Base-by-base conservation (phyloP, 768 basidiomycete species). In the Calocera cornea region DNA sequence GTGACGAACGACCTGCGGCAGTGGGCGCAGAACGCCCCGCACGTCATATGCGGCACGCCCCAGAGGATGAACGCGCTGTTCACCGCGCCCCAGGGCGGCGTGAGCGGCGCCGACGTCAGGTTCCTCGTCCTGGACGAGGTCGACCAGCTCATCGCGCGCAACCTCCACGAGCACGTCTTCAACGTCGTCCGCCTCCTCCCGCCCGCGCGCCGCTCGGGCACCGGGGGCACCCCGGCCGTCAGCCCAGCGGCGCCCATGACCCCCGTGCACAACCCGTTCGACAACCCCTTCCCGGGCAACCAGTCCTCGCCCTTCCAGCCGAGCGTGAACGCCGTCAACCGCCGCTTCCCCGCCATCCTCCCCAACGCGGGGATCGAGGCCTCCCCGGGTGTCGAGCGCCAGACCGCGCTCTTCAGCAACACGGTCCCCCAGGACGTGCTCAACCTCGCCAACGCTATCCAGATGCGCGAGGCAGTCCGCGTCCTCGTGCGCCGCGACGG, bases 391-490 rank as follows among this genome's bases (percentile, higher is more conserved):
- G 54, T 60, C 14, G 54, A 95, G 71, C 87, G 94, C 29, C 93
- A 95, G 76, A 92, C 92, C 2, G 92, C 90, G 7, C 80, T 92
- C n/a, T 97, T 97, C 78, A 95, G 93, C 40, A 98, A 98, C 76
- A 99, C 97, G 1, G 95, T 97, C 19, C 95, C 93, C 17, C 93
- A 95, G 75, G 97, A 99, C 74, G 97, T 99, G 12, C 84, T 99
- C 70, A 97, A 95, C 75, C 87, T 99, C 44, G 94, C 94, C 0
- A 86, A 91, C 66, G 86, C 89, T 2, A 93, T 99, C 68, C 90
- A 97, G 73, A 84, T 99, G 12, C 86, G 90, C 65, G 97, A 99
- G 76, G 95, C 97, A 24, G 94, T 99, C 44, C 86, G 97, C 29
- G 97, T 99, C n/a, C 86, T 99, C 22, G 97, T 99, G 27, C 85